Evolutionary conservation across 352 stramenopile species (phyloP).

Genomic region (Phytophthora sojae): DNA sequence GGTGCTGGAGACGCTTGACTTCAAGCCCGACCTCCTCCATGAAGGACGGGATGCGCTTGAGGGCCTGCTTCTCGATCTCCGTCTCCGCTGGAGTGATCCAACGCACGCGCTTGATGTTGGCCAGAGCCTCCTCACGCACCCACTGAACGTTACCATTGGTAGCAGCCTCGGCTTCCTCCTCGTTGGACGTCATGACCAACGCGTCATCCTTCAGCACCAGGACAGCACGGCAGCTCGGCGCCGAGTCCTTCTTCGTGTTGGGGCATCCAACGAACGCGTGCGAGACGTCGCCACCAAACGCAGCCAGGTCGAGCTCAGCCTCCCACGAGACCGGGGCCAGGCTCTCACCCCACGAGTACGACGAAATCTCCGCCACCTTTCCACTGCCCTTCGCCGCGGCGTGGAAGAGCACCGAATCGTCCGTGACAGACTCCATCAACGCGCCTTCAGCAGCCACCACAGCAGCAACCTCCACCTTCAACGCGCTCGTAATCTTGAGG

Average conservation of each 20-base stretch:
- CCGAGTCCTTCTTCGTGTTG: conserved; percentile 63
- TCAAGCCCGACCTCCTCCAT: conserved; percentile 74
- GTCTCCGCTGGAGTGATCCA: conserved; percentile 84
- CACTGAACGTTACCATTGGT: conserved; percentile 58
- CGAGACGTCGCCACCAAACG: conserved; percentile 61
- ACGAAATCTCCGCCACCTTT: conserved; percentile 48
- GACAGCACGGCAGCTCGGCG: conserved; percentile 58
- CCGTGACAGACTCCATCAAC: conserved; percentile 63
- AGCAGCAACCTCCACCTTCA: conserved; percentile 49
- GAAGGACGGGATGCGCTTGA: conserved; percentile 81
- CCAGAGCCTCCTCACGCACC: conserved; percentile 82
- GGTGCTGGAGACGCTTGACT: conserved; percentile 55
- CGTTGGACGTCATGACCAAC: conserved; percentile 75
- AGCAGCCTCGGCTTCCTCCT: conserved; percentile 40
- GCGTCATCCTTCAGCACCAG: conserved; percentile 80
- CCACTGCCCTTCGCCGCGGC: conserved; percentile 30
- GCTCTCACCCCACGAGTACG: conserved; percentile 54
- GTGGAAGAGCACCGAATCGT: conserved; percentile 70
- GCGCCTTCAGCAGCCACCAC: conserved; percentile 50
- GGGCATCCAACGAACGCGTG: conserved; percentile 65
- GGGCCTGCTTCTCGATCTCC: conserved; percentile 76
- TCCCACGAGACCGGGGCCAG: conserved; percentile 45
- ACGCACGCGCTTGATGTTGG: conserved; percentile 76
- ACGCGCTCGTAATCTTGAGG: conserved; percentile 49
- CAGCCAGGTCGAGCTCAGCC: conserved; percentile 52